Conservation (phyloP, 2,329 filamentous ascomycete species). For the Ophiocordyceps sinensis region DNA sequence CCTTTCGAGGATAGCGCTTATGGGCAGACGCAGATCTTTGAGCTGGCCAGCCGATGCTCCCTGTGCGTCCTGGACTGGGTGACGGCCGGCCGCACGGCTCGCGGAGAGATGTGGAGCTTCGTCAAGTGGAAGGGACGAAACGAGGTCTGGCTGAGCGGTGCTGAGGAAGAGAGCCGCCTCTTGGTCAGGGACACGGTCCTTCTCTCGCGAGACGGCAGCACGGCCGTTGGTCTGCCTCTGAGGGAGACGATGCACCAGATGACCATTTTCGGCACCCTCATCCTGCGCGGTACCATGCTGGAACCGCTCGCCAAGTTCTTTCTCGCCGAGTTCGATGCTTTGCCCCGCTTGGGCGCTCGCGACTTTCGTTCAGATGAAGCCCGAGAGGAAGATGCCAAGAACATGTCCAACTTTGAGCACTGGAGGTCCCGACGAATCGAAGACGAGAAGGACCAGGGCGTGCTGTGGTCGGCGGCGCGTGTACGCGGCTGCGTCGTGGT, state of each 20-base stretch:
- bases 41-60: slow-evolving; percentile 38
- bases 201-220: slow-evolving; percentile 42
- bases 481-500: slow-evolving; percentile 76
- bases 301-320: slow-evolving; percentile 57
- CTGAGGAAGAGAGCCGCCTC: slow-evolving; percentile 34
- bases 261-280: slow-evolving; percentile 70
- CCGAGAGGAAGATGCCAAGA: slow-evolving; percentile 22
- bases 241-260: slow-evolving; percentile 56
- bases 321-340: slow-evolving; percentile 58
- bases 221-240: slow-evolving; percentile 24
- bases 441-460: slow-evolving; percentile 41
- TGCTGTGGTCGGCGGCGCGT: slow-evolving; percentile 72
- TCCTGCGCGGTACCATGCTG: slow-evolving; percentile 62
- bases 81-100: slow-evolving; percentile 68
- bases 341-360: slow-evolving; percentile 70
- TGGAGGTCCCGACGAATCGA: slow-evolving; percentile 42
- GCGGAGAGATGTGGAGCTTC: slow-evolving; percentile 82
- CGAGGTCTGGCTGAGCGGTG: slow-evolving; percentile 54
- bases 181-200: slow-evolving; percentile 77
- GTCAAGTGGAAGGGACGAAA: slow-evolving; percentile 68
- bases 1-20: slow-evolving; percentile 78
- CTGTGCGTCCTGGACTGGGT: slow-evolving; percentile 91
- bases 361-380: slow-evolving; percentile 52
- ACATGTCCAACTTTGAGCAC: slow-evolving; percentile 25
- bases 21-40: slow-evolving; percentile 70